A percentile compares a stretch with the other conserved stretches of the same genome.
Conservation (phyloP, 78 protist genomes). For the Planoprotostelium fungivorum region DNA sequence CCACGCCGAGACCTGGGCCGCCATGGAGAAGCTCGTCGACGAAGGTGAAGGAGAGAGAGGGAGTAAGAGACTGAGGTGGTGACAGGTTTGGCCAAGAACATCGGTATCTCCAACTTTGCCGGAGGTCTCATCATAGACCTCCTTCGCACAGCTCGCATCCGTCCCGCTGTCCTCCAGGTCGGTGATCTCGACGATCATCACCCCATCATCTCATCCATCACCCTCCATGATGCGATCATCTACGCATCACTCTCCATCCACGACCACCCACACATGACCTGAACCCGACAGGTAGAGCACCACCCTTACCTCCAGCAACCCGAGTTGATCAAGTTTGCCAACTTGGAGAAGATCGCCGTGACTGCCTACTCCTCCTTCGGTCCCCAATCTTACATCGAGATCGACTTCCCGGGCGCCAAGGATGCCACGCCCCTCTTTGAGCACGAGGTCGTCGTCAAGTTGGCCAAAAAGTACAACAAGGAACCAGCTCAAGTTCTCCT, state of each 20-base stretch:
- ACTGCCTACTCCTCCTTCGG: slow-evolving; percentile 30
- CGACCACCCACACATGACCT: slow-evolving; percentile 10
- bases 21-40: slow-evolving; percentile 53
- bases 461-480: slow-evolving; percentile 58
- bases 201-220: too few species aligned
- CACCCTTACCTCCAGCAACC: slow-evolving; percentile 36
- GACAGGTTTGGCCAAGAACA: slow-evolving; percentile 22
- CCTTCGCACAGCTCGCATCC: neutral
- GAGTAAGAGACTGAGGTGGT: slow-evolving; percentile 14
- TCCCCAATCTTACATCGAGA: neutral
- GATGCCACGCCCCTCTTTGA: slow-evolving; percentile 7
- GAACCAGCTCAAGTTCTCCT: slow-evolving; percentile 28
- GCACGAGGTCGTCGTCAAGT: slow-evolving; percentile 16
- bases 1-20: slow-evolving; percentile 45
- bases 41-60: neutral
- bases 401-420: neutral
- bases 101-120: slow-evolving; percentile 28
- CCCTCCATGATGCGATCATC: too few species aligned
- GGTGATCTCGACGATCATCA: too few species aligned
- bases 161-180: slow-evolving; percentile 31
- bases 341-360: slow-evolving; percentile 3
- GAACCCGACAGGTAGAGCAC: too few species aligned
- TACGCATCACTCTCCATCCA: slow-evolving; percentile 55
- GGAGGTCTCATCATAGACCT: neutral
- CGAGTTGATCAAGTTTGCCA: slow-evolving; percentile 1